These are phyloP conservation scores for Penicillium turbatum DNA, from an alignment of 495 filamentous ascomycete genomes.

Conservation along the genomic window DNA sequence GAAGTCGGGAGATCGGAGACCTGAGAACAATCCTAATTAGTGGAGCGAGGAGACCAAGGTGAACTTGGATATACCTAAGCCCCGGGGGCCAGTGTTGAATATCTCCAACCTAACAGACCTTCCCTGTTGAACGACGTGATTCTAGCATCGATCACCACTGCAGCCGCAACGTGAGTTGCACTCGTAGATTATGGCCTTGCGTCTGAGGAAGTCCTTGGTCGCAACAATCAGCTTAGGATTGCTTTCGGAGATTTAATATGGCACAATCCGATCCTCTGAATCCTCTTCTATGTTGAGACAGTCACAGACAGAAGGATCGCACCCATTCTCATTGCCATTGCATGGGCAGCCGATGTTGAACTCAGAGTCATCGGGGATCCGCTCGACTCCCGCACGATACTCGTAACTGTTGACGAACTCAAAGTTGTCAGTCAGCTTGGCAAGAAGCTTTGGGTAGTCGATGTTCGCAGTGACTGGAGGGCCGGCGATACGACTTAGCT, in stretches of 20 bases:
- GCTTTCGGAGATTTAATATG: slow-evolving; percentile 24
- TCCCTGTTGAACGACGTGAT: slow-evolving; percentile 75
- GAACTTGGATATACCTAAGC: slow-evolving; percentile 60
- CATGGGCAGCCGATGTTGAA: too few species aligned
- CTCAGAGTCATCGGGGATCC: too few species aligned
- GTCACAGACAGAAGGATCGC: slow-evolving; percentile 32
- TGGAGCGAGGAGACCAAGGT: neutral
- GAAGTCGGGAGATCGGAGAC: slow-evolving; percentile 62
- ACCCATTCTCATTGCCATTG: slow-evolving; percentile 12
- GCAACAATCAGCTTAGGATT: slow-evolving; percentile 18
- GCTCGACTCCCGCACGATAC: too few species aligned
- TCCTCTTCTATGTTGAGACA: slow-evolving; percentile 39
- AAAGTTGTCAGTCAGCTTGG: slow-evolving; percentile 24
- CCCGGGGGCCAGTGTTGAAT: slow-evolving; percentile 73
- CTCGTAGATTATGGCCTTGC: slow-evolving; percentile 58
- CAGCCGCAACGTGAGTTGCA: too few species aligned
- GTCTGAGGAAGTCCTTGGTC: slow-evolving; percentile 25
- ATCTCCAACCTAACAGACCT: slow-evolving; percentile 71
- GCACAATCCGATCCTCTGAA: slow-evolving; percentile 31
- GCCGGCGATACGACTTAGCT: slow-evolving; percentile 25
- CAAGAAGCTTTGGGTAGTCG: slow-evolving; percentile 20
- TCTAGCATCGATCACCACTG: slow-evolving; percentile 56
- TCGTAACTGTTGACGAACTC: too few species aligned
- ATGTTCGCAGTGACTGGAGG: slow-evolving; percentile 25
- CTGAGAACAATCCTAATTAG: slow-evolving; percentile 28